A percentile compares a stretch with the other conserved stretches of the same genome.
These are phyloP conservation scores for Thielaviopsis populi DNA, from an alignment of 2,329 filamentous ascomycete species.

Conservation along the genomic window DNA sequence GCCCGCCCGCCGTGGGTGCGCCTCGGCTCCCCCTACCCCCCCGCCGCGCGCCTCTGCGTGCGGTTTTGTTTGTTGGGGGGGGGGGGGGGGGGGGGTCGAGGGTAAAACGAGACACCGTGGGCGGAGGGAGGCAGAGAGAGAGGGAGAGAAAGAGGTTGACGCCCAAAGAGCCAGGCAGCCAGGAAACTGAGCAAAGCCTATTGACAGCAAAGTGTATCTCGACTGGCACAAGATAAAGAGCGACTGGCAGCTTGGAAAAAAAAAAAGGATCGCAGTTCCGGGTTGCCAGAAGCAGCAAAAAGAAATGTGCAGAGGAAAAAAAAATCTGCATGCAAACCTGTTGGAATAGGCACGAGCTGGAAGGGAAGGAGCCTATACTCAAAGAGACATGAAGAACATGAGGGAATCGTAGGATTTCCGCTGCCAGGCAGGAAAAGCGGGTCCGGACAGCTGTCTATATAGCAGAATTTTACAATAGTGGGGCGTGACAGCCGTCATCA, in stretches of 20 bases:
- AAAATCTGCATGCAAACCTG: neutral
- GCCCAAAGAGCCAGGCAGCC: neutral
- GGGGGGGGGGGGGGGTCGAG: neutral
- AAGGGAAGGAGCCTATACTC: neutral
- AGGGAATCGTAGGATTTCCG: slow-evolving; percentile 1
- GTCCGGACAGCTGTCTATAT: neutral
- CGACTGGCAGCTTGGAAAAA: neutral
- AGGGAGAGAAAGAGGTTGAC: neutral
- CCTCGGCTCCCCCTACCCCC: no score
- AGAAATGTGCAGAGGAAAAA: neutral
- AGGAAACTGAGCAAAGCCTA: neutral
- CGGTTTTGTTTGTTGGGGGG: no score
- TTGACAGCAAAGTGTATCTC: neutral
- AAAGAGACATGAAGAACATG: neutral
- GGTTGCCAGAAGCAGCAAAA: neutral
- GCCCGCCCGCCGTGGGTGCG: no score
- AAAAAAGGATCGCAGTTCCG: neutral
- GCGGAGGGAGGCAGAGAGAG: neutral
- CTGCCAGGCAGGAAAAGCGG: slow-evolving; percentile 1
- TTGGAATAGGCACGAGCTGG: neutral
- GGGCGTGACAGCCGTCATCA: neutral
- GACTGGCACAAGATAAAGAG: neutral
- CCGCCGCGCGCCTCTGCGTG: no score
- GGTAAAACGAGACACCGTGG: neutral
- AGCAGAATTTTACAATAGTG: neutral